These are phyloP conservation scores for Anaeromyces robustus DNA, from an alignment of 192 early-diverging fungal genomes.

Conservation along the genomic window DNA sequence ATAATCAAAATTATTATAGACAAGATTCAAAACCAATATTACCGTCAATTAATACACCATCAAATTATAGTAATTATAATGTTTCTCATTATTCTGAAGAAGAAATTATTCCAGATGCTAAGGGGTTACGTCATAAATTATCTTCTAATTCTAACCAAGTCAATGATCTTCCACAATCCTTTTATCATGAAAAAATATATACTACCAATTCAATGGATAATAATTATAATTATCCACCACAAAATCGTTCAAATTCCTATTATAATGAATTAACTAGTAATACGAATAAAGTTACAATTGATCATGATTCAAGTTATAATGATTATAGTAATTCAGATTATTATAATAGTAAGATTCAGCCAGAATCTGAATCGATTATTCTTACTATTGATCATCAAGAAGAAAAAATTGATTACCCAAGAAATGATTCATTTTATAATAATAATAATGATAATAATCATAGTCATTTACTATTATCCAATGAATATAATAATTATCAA, in stretches of 20 bases:
- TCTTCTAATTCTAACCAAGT: not conserved
- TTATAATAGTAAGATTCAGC: not conserved
- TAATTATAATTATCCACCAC: not conserved
- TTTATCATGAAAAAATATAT: not conserved
- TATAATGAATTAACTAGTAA: no score
- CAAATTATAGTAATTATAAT: not conserved
- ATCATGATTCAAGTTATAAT: not conserved
- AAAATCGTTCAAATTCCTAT: no score
- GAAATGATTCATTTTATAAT: not conserved
- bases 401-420: not conserved
- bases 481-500: no score
- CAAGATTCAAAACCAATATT: no score
- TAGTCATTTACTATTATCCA: no score
- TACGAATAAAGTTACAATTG: no score
- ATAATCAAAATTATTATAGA: no score
- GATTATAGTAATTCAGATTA: not conserved
- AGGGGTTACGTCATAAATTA: no score
- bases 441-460: no score
- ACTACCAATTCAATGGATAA: not conserved
- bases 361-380: not conserved
- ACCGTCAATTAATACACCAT: no score
- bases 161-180: not conserved
- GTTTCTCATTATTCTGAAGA: not conserved
- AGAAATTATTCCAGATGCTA: no score
- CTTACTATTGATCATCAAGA: not conserved